These are phyloP conservation scores for Phaeotremella skinneri DNA, from an alignment of 768 basidiomycete genomes.

Conservation along the genomic window DNA sequence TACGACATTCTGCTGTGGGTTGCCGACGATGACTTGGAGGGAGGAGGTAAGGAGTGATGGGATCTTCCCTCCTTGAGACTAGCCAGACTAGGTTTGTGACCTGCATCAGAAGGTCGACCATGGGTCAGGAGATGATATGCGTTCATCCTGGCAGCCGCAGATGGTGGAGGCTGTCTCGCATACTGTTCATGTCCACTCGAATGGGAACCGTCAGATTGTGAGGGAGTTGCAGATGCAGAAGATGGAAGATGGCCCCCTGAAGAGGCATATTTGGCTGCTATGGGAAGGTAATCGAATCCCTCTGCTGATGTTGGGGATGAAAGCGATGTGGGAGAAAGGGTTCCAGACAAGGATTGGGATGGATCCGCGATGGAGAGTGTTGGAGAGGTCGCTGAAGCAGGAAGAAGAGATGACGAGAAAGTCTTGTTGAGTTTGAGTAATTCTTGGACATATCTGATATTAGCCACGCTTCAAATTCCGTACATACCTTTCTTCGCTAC, in stretches of 20 bases:
- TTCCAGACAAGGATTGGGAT: conserved; percentile 17
- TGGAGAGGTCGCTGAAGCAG: conserved; percentile 63
- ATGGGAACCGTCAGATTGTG: neutral
- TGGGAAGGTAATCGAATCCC: conserved; percentile 73
- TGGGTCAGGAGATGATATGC: conserved; percentile 41
- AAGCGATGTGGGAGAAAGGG: conserved; percentile 21
- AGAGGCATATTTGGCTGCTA: conserved; percentile 82
- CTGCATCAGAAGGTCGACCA: conserved; percentile 32
- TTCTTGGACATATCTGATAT: conserved; percentile 83
- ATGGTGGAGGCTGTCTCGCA: conserved; percentile 1
- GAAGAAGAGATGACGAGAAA: conserved; percentile 83
- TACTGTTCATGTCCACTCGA: neutral
- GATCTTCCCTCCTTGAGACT: conserved; percentile 23
- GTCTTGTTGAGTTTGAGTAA: conserved; percentile 88
- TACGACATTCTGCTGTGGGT: neutral
- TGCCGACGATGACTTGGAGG: conserved; percentile 11
- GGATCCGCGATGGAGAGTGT: conserved; percentile 33
- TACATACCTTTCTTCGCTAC: conserved; percentile 84
- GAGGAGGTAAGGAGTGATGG: conserved; percentile 49
- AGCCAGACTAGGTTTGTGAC: conserved; percentile 16
- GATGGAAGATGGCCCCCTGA: conserved; percentile 56
- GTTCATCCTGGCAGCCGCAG: conserved; percentile 31
- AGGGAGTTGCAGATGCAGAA: neutral
- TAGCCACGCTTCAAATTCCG: neutral
- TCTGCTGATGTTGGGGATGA: conserved; percentile 59